Evolutionary conservation across 2,329 filamentous ascomycete species (phyloP).

Genomic region (Colletotrichum viniferum): DNA sequence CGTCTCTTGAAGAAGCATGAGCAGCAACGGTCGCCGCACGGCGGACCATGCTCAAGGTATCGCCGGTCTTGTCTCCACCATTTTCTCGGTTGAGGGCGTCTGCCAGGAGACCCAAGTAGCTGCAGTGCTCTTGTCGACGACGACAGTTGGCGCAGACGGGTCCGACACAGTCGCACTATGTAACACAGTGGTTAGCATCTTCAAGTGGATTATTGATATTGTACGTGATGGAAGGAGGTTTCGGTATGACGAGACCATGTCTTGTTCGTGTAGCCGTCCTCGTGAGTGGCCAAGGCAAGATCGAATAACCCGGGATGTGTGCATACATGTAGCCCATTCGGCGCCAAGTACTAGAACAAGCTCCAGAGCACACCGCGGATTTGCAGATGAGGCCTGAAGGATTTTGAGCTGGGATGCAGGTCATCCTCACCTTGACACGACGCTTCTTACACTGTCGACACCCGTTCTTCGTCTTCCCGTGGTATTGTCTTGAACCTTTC

Average conservation of each 20-base stretch:
- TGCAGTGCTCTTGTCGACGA: slow-evolving; percentile 20
- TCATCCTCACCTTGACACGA: slow-evolving; percentile 18
- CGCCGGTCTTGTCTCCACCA: not conserved
- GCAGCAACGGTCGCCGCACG: slow-evolving; percentile 18
- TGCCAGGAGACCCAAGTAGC: slow-evolving; percentile 19
- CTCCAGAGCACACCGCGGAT: not conserved
- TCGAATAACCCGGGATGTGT: not conserved
- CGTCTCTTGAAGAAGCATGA: slow-evolving; percentile 17
- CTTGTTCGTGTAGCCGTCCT: not conserved
- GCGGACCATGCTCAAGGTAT: slow-evolving; percentile 15
- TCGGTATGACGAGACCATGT: not conserved
- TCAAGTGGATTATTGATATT: not conserved
- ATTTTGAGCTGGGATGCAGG: not conserved
- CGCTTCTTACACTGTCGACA: slow-evolving; percentile 22
- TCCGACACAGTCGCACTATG: slow-evolving; percentile 21
- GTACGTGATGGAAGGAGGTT: not conserved
- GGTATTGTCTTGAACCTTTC: slow-evolving; percentile 21
- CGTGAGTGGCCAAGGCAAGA: not conserved
- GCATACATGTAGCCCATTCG: not conserved
- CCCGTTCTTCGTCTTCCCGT: slow-evolving; percentile 22
- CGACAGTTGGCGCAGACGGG: slow-evolving; percentile 21
- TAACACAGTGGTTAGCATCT: not conserved
- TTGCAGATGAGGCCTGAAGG: not conserved
- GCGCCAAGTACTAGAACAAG: not conserved
- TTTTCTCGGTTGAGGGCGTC: slow-evolving; percentile 21